Conservation (phyloP, 2,329 filamentous ascomycete species). For the Fusarium brachygibbosum region DNA sequence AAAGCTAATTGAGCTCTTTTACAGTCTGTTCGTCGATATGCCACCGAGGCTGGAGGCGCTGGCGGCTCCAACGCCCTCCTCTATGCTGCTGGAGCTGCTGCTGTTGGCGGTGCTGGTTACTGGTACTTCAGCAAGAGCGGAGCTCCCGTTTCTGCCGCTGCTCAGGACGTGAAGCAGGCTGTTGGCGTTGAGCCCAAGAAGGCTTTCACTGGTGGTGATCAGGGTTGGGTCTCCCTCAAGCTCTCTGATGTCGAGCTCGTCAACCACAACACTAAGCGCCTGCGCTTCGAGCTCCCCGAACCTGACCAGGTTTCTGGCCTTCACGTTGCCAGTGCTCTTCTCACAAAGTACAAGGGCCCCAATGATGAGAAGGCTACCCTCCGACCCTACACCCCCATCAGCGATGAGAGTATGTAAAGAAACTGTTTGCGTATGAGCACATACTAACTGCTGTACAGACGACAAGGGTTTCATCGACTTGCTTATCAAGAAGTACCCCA, state of each 20-base stretch:
- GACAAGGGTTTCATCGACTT: conserved; percentile 86
- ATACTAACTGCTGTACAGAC: conserved; percentile 62
- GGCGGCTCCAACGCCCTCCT: conserved; percentile 71
- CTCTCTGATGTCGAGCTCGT: conserved; percentile 82
- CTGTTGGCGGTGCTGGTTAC: conserved; percentile 68
- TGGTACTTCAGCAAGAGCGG: conserved; percentile 67
- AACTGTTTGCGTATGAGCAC: neutral
- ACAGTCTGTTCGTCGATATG: conserved; percentile 72
- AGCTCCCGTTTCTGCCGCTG: conserved; percentile 62
- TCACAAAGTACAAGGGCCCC: conserved; percentile 92
- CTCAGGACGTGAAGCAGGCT: conserved; percentile 61
- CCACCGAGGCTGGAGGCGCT: conserved; percentile 70
- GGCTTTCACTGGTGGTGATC: conserved; percentile 83
- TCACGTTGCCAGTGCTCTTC: conserved; percentile 83
- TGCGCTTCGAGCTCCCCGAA: conserved; percentile 90
- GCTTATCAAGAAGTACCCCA: conserved; percentile 90
- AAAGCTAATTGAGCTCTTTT: conserved; percentile 51
- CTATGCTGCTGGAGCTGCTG: conserved; percentile 71
- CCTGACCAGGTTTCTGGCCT: conserved; percentile 87
- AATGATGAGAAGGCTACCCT: conserved; percentile 87
- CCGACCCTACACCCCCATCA: conserved; percentile 92
- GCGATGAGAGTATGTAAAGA: conserved; percentile 77
- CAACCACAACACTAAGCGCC: conserved; percentile 95
- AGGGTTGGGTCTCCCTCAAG: conserved; percentile 87
- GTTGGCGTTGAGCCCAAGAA: conserved; percentile 68